phyloP scores from a whole-genome alignment of 768 basidiomycete genomes.

The Amanita thiersii region DNA sequence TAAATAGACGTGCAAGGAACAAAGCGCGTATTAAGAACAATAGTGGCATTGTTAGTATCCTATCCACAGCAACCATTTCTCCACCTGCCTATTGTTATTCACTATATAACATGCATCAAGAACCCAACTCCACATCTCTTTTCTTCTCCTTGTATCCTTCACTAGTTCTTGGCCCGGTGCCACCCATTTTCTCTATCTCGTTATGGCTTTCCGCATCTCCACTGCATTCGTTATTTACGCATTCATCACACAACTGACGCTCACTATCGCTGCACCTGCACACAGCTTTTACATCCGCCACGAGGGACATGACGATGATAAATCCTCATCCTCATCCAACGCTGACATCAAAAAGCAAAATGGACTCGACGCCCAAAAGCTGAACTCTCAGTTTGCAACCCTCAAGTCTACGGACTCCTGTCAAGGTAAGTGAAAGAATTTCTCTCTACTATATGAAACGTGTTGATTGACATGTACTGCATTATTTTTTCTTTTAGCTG shows the following conservation, averaged over 20 bases:
- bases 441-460: neutral
- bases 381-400: slow-evolving; percentile 38
- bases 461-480: slow-evolving; percentile 4
- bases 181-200: neutral
- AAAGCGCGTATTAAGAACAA: too few relatives aligned
- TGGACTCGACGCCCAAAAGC: slow-evolving; percentile 39
- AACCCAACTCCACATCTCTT: slow-evolving; percentile 1
- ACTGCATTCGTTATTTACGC: slow-evolving; percentile 14
- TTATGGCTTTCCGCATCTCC: slow-evolving; percentile 10
- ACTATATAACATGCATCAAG: slow-evolving; percentile 4
- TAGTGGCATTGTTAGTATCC: too few relatives aligned
- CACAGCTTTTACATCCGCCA: slow-evolving; percentile 16
- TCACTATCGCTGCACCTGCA: slow-evolving; percentile 27
- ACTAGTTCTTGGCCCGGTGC: slow-evolving; percentile 8
- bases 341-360: slow-evolving; percentile 28
- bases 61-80: neutral
- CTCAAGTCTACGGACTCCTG: slow-evolving; percentile 39
- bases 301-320: slow-evolving; percentile 16
- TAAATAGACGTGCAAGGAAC: too few relatives aligned
- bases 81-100: slow-evolving; percentile 7
- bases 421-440: slow-evolving; percentile 23
- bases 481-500: slow-evolving; percentile 20
- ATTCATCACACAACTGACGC: slow-evolving; percentile 18
- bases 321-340: slow-evolving; percentile 8
- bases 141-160: neutral